A percentile compares a stretch with the other conserved stretches of the same genome.
phyloP scores from a whole-genome alignment of 257 asterid species.

The Gentiana straminea region DNA sequence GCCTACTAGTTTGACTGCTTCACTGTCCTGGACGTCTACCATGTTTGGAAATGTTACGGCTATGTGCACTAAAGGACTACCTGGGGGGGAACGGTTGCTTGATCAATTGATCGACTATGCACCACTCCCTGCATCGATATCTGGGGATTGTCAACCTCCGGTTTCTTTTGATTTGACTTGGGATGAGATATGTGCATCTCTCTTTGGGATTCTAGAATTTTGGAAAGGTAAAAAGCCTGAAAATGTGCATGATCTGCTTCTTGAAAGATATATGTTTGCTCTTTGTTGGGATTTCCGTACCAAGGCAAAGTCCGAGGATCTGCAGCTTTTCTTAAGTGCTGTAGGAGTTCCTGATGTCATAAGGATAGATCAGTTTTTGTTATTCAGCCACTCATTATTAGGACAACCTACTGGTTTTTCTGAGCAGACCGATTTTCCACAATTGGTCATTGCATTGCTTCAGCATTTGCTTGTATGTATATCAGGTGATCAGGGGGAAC shows the following conservation, averaged over 20 bases:
- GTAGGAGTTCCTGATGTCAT: slow-evolving; percentile 32
- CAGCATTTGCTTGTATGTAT: slow-evolving; percentile 40
- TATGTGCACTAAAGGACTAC: slow-evolving; percentile 30
- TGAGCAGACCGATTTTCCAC: slow-evolving; percentile 33
- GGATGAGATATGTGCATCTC: slow-evolving; percentile 43
- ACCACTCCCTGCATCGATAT: slow-evolving; percentile 57
- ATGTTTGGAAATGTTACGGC: slow-evolving; percentile 42
- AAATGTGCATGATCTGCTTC: slow-evolving; percentile 59
- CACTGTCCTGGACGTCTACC: slow-evolving; percentile 63
- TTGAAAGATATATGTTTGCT: slow-evolving; percentile 80
- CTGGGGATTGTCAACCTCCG: slow-evolving; percentile 29
- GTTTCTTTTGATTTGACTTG: slow-evolving; percentile 45
- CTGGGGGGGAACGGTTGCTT: slow-evolving; percentile 37
- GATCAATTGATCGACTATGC: slow-evolving; percentile 71
- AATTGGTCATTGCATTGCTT: slow-evolving; percentile 46
- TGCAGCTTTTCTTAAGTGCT: slow-evolving; percentile 27
- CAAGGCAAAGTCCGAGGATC: slow-evolving; percentile 31
- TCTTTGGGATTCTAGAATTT: slow-evolving; percentile 48
- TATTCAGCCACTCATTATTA: slow-evolving; percentile 44
- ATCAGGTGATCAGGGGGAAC: slow-evolving; percentile 40
- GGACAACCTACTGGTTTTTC: slow-evolving; percentile 24
- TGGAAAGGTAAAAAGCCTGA: slow-evolving; percentile 70
- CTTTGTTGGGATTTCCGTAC: slow-evolving; percentile 88
- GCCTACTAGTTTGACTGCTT: slow-evolving; percentile 28
- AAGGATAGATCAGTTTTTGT: slow-evolving; percentile 43